Base-by-base conservation (phyloP, 208 protist genomes). In the Wallacemonas collosoma region DNA sequence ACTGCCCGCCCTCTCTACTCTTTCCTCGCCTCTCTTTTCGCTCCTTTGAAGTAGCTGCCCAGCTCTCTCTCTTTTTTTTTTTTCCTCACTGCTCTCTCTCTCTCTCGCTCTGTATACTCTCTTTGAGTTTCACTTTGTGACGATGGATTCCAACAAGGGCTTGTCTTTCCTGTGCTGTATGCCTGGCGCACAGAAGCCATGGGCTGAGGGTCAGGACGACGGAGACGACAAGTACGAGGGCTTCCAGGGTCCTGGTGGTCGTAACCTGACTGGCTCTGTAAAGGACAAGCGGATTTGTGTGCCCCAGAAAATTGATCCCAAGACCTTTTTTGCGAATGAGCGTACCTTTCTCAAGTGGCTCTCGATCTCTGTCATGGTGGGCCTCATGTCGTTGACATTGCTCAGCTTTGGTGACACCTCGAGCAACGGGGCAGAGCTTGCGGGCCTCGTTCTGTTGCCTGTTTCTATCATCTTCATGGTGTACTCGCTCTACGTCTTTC, bases 281-380 rank as follows among this genome's bases (percentile, higher is more conserved):
- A 86, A 85, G 64, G 91, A 94, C 76, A 96, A 96, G 71, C 80
- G 87, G 40, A 93, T 96, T 72, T 96, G 88, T 70, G 92, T 96
- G 66, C 92, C 92, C 35, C 89, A 95, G 77, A 96, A 96, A 72
- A 93, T 97, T 69, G 93, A 97, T 68, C 93, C 93, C 40, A 97
- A 97, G 78, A 96, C 91, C 1, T 97, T 95, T 71, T 94, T 97
- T 68, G 93, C 93, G 6, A 97, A 97, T 72, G 93, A 97, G 83
- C 82, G 93, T 64, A 97, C 93, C 4, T 97, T 97, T 72, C 75
- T 97, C 61, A 96, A 96, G 73, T 97, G 93, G 93, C 82, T 97
- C 11, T 93, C 86, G 35, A 97, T 97, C 60, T 95, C 89, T 17
- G 89, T 93, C 3, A 90, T 96, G 88, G 76, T 96, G 0, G 92